Conservation (phyloP, 805 yeast species). For the Saccharomycopsis sp. region DNA sequence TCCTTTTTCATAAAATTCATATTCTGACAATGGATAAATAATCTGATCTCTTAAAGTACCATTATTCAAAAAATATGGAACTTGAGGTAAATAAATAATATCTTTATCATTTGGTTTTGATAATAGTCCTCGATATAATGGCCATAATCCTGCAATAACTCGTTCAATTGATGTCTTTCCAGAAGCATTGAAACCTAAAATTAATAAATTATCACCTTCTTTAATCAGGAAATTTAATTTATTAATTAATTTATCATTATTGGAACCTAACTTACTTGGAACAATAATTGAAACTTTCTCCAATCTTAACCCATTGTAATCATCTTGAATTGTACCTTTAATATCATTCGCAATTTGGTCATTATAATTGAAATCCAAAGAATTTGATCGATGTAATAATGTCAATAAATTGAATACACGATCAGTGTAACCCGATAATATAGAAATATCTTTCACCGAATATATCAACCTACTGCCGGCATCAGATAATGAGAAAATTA, state of each 20-base stretch:
- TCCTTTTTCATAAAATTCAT: slow-evolving; percentile 70
- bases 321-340: slow-evolving; percentile 72
- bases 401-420: slow-evolving; percentile 70
- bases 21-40: slow-evolving; percentile 75
- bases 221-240: slow-evolving; percentile 50
- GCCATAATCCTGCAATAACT: slow-evolving; percentile 86
- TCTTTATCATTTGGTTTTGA: slow-evolving; percentile 71
- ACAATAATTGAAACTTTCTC: slow-evolving; percentile 78
- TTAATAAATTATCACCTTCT: slow-evolving; percentile 62
- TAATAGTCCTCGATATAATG: slow-evolving; percentile 72
- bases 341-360: slow-evolving; percentile 44
- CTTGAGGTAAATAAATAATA: slow-evolving; percentile 75
- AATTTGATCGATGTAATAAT: slow-evolving; percentile 78
- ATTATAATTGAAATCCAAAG: slow-evolving; percentile 37
- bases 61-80: slow-evolving; percentile 65
- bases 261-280: slow-evolving; percentile 58
- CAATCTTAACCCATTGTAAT: slow-evolving; percentile 72
- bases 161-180: slow-evolving; percentile 87
- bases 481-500: slow-evolving; percentile 86
- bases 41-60: slow-evolving; percentile 90
- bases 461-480: slow-evolving; percentile 94
- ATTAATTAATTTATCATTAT: slow-evolving; percentile 54
- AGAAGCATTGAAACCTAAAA: slow-evolving; percentile 81
- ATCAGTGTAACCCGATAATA: slow-evolving; percentile 83
- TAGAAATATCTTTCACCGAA: slow-evolving; percentile 88